Percentiles rank a stretch among this genome's conserved stretches.
These are phyloP conservation scores for Lactarius sanguifluus DNA, from an alignment of 768 basidiomycete genomes.

Conservation along the genomic window DNA sequence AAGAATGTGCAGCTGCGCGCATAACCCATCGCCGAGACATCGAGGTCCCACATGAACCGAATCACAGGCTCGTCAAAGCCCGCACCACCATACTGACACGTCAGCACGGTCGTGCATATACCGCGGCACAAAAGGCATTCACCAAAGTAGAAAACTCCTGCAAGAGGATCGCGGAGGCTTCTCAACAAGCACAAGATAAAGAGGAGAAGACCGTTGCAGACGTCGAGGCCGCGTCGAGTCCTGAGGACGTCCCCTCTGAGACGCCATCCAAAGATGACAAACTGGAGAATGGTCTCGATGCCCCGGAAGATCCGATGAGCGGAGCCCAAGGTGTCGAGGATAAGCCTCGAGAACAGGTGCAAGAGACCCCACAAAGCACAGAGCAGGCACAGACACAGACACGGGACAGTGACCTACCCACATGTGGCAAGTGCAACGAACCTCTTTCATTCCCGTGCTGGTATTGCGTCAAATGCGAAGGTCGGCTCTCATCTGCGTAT, in stretches of 20 bases:
- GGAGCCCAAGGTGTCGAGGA: background rate
- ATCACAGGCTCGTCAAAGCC: slow-evolving; percentile 5
- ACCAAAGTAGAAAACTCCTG: background rate
- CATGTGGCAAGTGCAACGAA: slow-evolving; percentile 32
- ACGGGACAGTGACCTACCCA: slow-evolving; percentile 28
- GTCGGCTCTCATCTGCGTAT: background rate
- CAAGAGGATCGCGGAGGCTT: background rate
- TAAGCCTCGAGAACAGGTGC: background rate
- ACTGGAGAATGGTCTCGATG: background rate
- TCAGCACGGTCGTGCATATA: slow-evolving; percentile 10
- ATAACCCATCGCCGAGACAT: slow-evolving; percentile 28
- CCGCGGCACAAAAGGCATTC: slow-evolving; percentile 1
- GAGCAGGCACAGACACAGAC: slow-evolving; percentile 5
- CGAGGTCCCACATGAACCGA: background rate
- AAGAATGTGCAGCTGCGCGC: slow-evolving; percentile 30
- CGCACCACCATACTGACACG: background rate
- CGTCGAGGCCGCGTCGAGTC: background rate
- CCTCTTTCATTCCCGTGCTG: slow-evolving; percentile 10
- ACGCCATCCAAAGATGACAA: background rate
- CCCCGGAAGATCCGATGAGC: background rate
- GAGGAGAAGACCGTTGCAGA: background rate
- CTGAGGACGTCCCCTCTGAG: background rate
- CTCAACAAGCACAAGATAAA: background rate
- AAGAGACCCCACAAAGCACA: background rate
- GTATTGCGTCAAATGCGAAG: slow-evolving; percentile 12